phyloP scores from a whole-genome alignment of 345 rosid species.

The Draba incana region DNA sequence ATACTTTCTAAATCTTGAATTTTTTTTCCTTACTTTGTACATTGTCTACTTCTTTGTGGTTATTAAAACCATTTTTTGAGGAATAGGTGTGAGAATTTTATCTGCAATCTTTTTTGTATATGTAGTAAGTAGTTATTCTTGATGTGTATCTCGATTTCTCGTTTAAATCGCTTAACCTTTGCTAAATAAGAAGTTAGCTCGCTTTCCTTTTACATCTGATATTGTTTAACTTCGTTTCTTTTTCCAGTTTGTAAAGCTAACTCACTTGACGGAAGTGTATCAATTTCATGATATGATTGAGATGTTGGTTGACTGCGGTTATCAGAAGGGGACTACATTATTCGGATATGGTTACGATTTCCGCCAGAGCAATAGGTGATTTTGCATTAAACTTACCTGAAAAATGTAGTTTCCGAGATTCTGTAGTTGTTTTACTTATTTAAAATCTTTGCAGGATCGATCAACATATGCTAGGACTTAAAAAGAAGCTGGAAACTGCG shows the following conservation, averaged over 20 bases:
- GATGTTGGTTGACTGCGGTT: constrained; percentile 73
- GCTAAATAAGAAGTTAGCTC: no score
- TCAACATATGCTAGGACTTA: constrained; percentile 64
- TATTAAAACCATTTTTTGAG: not conserved
- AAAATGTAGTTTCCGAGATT: constrained; percentile 8
- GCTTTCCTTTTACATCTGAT: no score
- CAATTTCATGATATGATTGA: constrained; percentile 93
- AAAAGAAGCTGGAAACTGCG: constrained; percentile 70
- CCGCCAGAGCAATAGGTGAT: constrained; percentile 86
- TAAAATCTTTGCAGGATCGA: constrained; percentile 54
- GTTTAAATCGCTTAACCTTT: no score
- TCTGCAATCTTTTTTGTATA: no score
- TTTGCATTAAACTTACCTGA: not conserved
- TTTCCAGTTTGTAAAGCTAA: no score
- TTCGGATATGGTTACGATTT: constrained; percentile 93
- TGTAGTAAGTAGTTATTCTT: no score
- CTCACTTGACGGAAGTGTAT: constrained; percentile 64
- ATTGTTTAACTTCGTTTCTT: no score
- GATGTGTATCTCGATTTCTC: no score
- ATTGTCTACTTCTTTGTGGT: not conserved
- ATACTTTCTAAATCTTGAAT: not conserved
- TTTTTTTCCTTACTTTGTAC: not conserved
- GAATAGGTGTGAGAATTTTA: no score
- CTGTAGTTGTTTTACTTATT: constrained; percentile 7
- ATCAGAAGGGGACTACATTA: constrained; percentile 78